phyloP scores from a whole-genome alignment of 257 asterid species.

The Echium plantagineum region DNA sequence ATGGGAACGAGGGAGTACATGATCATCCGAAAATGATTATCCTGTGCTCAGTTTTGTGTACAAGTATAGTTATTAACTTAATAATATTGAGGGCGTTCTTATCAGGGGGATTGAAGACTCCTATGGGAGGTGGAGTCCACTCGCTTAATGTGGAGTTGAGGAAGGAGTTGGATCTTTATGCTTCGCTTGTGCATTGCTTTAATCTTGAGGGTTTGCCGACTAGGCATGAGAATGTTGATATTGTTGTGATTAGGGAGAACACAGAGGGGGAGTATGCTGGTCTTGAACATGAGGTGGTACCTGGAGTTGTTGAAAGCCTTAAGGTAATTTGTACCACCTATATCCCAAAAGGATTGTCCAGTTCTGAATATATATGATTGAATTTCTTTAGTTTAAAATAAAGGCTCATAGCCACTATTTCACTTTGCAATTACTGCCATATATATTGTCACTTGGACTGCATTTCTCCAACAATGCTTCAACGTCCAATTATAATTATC shows the following conservation, averaged over 20 bases:
- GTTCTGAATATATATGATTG: no score
- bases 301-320: slow-evolving; percentile 96
- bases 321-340: slow-evolving; percentile 35
- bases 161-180: slow-evolving; percentile 91
- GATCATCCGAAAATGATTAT: no score
- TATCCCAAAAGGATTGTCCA: no score
- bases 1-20: no score
- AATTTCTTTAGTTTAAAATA: no score
- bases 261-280: slow-evolving; percentile 98
- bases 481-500: slow-evolving; percentile 1
- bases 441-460: background rate
- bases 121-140: slow-evolving; percentile 93
- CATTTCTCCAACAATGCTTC: background rate
- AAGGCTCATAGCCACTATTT: background rate
- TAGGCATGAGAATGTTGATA: slow-evolving; percentile 71
- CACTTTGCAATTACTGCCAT: no score
- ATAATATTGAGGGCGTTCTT: no score
- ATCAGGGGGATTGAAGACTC: slow-evolving; percentile 71
- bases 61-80: no score
- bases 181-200: slow-evolving; percentile 87
- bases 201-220: slow-evolving; percentile 75
- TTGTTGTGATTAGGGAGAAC: slow-evolving; percentile 90
- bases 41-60: no score
- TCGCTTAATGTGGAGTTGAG: slow-evolving; percentile 75
- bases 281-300: slow-evolving; percentile 98